Evolutionary conservation across 2,329 filamentous ascomycete species (phyloP).

Genomic region (Colletotrichum simmondsii): DNA sequence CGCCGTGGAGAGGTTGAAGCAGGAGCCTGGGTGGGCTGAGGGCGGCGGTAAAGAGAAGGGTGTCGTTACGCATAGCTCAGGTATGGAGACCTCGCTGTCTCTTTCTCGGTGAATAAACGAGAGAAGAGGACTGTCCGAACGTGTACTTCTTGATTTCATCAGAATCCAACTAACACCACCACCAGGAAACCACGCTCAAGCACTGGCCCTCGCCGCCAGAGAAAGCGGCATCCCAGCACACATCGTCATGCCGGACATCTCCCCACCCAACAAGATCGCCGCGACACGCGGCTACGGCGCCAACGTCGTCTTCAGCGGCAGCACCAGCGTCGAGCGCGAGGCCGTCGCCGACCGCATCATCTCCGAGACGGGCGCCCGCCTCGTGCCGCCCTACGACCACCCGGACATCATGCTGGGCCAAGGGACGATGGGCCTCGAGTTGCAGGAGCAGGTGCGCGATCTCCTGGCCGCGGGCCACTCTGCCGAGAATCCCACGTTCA

Average conservation of each 20-base stretch:
- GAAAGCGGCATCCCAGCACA: conserved; percentile 80
- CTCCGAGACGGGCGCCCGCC: conserved; percentile 75
- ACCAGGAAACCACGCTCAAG: conserved; percentile 92
- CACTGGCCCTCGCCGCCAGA: conserved; percentile 84
- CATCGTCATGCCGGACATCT: conserved; percentile 93
- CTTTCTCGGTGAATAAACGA: background rate
- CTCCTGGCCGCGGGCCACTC: conserved; percentile 52
- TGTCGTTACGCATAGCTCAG: conserved; percentile 90
- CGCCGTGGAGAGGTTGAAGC: conserved; percentile 77
- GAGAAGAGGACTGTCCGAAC: conserved; percentile 1
- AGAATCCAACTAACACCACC: background rate
- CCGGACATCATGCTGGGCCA: conserved; percentile 92
- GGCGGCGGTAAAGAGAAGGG: conserved; percentile 71
- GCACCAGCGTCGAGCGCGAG: conserved; percentile 83
- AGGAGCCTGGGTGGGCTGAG: conserved; percentile 69
- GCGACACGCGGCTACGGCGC: conserved; percentile 84
- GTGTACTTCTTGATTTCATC: background rate
- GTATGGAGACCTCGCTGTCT: conserved; percentile 55
- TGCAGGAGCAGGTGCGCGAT: conserved; percentile 77
- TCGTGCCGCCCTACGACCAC: conserved; percentile 93
- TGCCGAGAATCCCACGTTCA: conserved; percentile 19
- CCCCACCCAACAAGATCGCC: conserved; percentile 85
- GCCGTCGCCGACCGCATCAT: conserved; percentile 78
- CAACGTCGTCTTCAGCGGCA: conserved; percentile 82
- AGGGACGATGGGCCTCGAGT: conserved; percentile 87